Evolutionary conservation across 768 basidiomycete species (phyloP).

Genomic region (Serendipita vermifera): DNA sequence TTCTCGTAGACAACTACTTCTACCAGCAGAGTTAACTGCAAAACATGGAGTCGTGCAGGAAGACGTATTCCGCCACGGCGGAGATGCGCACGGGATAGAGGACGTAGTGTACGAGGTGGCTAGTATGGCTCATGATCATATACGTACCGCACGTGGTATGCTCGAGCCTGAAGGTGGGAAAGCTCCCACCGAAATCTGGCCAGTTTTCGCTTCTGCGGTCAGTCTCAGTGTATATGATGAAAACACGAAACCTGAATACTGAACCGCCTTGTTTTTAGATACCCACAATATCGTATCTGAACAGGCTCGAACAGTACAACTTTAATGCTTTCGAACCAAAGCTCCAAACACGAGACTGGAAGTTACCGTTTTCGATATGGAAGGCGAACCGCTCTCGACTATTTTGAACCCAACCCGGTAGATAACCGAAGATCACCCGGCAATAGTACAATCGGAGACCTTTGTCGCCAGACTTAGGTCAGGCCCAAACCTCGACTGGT

Average conservation of each 20-base stretch:
- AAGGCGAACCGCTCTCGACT: constrained; percentile 21
- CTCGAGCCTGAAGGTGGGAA: constrained; percentile 37
- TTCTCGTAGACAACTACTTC: constrained; percentile 52
- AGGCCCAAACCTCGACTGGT: too few relatives aligned
- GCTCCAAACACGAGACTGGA: constrained; percentile 59
- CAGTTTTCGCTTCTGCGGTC: constrained; percentile 61
- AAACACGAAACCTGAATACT: constrained; percentile 9
- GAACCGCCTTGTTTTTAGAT: constrained; percentile 36
- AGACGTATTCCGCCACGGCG: constrained; percentile 45
- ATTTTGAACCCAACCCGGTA: too few relatives aligned
- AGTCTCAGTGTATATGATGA: constrained; percentile 22
- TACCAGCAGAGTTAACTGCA: constrained; percentile 72
- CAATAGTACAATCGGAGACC: too few relatives aligned
- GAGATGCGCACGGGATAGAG: constrained; percentile 41
- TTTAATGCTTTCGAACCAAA: constrained; percentile 60
- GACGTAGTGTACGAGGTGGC: constrained; percentile 80
- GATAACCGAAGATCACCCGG: too few relatives aligned
- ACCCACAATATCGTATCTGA: constrained; percentile 51
- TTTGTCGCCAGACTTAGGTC: too few relatives aligned
- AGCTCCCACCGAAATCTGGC: constrained; percentile 47
- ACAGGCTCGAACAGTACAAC: constrained; percentile 49
- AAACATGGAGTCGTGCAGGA: constrained; percentile 68
- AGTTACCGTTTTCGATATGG: constrained; percentile 63
- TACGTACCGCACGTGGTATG: constrained; percentile 60
- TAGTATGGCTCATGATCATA: constrained; percentile 64